Evolutionary conservation across 352 stramenopile genomes (phyloP).

Genomic region (Halophytophthora polymorphica): DNA sequence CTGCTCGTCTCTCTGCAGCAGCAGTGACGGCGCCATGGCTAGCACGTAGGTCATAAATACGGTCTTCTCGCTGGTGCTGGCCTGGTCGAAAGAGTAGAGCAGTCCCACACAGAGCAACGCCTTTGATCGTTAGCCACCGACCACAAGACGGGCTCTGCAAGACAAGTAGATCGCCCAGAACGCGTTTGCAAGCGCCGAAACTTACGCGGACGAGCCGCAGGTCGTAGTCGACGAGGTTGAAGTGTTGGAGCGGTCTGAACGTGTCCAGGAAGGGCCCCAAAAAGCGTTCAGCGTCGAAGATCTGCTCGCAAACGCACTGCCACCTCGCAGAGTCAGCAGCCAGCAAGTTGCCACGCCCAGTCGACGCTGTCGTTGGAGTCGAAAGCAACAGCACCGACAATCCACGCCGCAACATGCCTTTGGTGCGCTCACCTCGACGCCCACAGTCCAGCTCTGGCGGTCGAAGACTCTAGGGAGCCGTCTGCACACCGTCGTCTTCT

Average conservation of each 20-base stretch:
- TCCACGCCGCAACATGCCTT: background rate
- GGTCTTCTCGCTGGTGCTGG: slow-evolving; percentile 19
- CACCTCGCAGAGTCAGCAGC: background rate
- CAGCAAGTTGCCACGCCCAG: slow-evolving; percentile 3
- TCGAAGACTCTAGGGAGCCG: background rate
- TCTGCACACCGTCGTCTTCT: slow-evolving; percentile 3
- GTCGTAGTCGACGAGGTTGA: slow-evolving; percentile 64
- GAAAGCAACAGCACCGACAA: background rate
- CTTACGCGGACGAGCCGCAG: slow-evolving; percentile 47
- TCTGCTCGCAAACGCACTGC: slow-evolving; percentile 41
- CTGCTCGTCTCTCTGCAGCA: background rate
- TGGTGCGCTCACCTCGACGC: slow-evolving; percentile 16
- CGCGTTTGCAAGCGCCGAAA: background rate
- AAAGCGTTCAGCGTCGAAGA: slow-evolving; percentile 61
- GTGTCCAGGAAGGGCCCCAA: slow-evolving; percentile 41
- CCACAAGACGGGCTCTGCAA: background rate
- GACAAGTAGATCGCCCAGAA: background rate
- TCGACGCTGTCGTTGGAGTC: background rate
- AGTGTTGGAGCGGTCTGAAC: slow-evolving; percentile 34
- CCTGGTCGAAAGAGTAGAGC: slow-evolving; percentile 12
- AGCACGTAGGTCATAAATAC: slow-evolving; percentile 52
- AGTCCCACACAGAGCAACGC: background rate
- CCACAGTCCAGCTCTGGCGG: background rate
- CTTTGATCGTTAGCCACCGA: background rate
- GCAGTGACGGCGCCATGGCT: slow-evolving; percentile 22